phyloP scores from a whole-genome alignment of 768 basidiomycete genomes.

The Fomitopsis pulvina region DNA sequence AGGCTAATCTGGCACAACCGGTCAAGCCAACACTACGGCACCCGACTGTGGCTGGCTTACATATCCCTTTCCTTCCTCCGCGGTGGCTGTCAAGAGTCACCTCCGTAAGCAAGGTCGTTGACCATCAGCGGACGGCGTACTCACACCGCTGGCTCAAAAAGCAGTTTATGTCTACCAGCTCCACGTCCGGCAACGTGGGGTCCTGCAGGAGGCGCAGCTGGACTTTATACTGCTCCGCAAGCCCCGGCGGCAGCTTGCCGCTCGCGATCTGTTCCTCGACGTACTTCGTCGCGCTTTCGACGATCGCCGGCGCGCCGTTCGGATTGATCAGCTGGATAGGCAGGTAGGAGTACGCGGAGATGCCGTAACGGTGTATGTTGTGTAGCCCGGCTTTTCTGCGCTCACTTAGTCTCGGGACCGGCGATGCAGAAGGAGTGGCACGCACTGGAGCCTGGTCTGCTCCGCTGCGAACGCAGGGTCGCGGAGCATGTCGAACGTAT shows the following conservation, averaged over 20 bases:
- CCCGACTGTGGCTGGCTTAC: neutral
- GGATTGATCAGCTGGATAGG: neutral
- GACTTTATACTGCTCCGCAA: conserved; percentile 20
- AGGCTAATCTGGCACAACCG: neutral
- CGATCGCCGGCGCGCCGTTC: neutral
- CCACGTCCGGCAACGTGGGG: conserved; percentile 12
- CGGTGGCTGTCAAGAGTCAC: conserved; percentile 8
- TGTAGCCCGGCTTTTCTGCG: neutral
- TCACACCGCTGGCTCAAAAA: neutral
- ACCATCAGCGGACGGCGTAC: neutral
- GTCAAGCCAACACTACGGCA: neutral
- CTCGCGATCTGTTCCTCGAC: conserved; percentile 20
- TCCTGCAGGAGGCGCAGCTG: conserved; percentile 17
- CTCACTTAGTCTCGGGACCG: too few species aligned
- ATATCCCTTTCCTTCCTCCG: neutral
- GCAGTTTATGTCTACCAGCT: conserved; percentile 12
- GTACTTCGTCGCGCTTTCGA: conserved; percentile 1
- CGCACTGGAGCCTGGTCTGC: neutral
- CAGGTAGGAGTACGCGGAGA: neutral
- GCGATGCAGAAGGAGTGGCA: too few species aligned
- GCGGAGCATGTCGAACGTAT: neutral
- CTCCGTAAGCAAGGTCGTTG: neutral
- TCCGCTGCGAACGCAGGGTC: neutral
- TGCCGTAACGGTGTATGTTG: neutral
- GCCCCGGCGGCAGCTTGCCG: conserved; percentile 15